Evolutionary conservation across 2,329 filamentous ascomycete genomes (phyloP).

Genomic region (Metarhizium robertsii): DNA sequence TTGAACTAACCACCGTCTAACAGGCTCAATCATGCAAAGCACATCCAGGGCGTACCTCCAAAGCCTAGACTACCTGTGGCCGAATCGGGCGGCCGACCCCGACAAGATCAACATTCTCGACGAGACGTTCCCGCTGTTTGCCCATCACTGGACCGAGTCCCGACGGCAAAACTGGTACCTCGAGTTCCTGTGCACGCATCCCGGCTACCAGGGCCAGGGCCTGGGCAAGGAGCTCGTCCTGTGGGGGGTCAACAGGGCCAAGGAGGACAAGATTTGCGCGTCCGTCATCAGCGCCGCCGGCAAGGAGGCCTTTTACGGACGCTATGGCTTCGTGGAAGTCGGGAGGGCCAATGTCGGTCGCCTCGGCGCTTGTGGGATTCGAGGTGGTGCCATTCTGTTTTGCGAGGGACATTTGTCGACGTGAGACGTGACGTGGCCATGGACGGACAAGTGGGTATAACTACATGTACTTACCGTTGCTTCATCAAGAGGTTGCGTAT

Average conservation of each 20-base stretch:
- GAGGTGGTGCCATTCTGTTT: conserved; percentile 4
- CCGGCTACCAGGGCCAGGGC: conserved; percentile 26
- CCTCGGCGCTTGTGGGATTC: not conserved
- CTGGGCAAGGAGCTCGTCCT: conserved; percentile 27
- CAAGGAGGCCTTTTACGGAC: conserved; percentile 27
- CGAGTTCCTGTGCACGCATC: conserved; percentile 26
- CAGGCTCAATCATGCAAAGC: not conserved
- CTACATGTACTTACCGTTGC: no score
- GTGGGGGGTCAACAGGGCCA: conserved; percentile 30
- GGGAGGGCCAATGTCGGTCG: conserved; percentile 4
- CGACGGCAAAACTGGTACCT: conserved; percentile 29
- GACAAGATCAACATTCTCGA: conserved; percentile 12
- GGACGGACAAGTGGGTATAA: no score
- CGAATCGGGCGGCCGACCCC: conserved; percentile 7
- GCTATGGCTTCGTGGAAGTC: conserved; percentile 1
- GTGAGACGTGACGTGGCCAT: not conserved
- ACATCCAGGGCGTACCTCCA: not conserved
- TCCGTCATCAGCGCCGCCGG: conserved; percentile 28
- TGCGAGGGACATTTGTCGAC: not conserved
- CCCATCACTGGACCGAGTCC: conserved; percentile 17
- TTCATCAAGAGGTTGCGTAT: no score
- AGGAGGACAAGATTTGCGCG: conserved; percentile 25
- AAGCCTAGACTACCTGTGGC: not conserved
- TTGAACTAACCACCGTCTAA: not conserved
- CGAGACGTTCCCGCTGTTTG: conserved; percentile 12